These are phyloP conservation scores for Phoma sp. DNA, from an alignment of 2,329 filamentous ascomycete species.

Conservation along the genomic window DNA sequence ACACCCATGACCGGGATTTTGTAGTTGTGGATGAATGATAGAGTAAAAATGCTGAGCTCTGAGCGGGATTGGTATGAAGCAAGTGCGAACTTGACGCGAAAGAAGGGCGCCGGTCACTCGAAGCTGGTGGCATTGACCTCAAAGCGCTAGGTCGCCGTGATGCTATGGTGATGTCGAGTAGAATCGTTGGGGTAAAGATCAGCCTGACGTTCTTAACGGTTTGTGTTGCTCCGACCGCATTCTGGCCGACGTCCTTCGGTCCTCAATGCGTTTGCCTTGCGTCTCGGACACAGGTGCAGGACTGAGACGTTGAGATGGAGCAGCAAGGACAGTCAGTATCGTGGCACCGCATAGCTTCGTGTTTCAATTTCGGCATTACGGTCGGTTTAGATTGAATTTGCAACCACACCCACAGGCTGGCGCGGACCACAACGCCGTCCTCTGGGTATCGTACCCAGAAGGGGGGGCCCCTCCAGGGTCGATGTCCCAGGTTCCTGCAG, in stretches of 20 bases:
- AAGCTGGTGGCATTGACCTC: too few relatives aligned
- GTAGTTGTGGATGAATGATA: too few relatives aligned
- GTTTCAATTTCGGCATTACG: not conserved
- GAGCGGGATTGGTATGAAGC: too few relatives aligned
- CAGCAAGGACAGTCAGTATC: not conserved
- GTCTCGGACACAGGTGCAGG: not conserved
- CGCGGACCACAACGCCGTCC: slow-evolving; percentile 13
- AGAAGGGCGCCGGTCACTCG: too few relatives aligned
- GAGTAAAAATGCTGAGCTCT: too few relatives aligned
- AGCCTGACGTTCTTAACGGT: not conserved
- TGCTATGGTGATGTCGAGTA: not conserved
- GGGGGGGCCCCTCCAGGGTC: slow-evolving; percentile 13
- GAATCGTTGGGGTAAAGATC: not conserved
- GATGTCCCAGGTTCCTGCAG: slow-evolving; percentile 21
- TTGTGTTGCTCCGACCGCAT: not conserved
- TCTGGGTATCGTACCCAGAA: slow-evolving; percentile 6
- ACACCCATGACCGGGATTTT: too few relatives aligned
- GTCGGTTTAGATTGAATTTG: slow-evolving; percentile 10
- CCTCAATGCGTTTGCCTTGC: not conserved
- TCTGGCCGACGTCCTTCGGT: not conserved
- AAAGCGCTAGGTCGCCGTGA: not conserved
- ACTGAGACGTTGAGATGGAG: not conserved
- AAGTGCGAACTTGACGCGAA: too few relatives aligned
- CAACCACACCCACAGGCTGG: slow-evolving; percentile 6
- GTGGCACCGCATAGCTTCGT: slow-evolving; percentile 3